These are phyloP conservation scores for Prunus davidiana DNA, from an alignment of 306 rosid genomes.

Conservation along the genomic window DNA sequence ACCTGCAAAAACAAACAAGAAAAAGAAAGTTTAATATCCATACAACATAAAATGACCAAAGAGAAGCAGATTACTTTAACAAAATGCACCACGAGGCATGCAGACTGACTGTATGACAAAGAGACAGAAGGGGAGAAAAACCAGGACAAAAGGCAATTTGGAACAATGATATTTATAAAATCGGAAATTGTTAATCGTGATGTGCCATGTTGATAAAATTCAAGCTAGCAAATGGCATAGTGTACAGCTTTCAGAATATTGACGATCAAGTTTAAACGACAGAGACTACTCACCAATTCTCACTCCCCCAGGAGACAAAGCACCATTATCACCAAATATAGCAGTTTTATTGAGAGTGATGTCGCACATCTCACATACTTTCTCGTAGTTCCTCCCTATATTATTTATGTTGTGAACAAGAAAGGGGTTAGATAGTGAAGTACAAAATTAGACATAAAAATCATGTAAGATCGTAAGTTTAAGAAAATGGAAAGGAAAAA, in stretches of 20 bases:
- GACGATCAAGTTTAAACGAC: background rate
- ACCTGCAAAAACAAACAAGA: slow-evolving; percentile 38
- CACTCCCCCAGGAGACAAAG: slow-evolving; percentile 69
- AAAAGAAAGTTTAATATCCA: background rate
- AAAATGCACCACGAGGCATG: background rate
- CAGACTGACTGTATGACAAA: background rate
- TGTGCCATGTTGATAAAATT: background rate
- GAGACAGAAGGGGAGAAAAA: background rate
- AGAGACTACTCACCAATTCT: slow-evolving; percentile 64
- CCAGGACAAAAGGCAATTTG: background rate
- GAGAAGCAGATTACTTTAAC: background rate
- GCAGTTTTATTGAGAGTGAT: slow-evolving; percentile 74
- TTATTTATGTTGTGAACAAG: background rate
- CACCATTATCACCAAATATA: slow-evolving; percentile 63
- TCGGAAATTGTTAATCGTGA: background rate
- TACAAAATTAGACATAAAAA: background rate
- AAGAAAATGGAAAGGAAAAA: background rate
- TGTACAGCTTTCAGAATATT: background rate
- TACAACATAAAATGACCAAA: background rate
- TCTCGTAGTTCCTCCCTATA: slow-evolving; percentile 74
- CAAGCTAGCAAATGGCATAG: background rate
- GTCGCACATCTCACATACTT: slow-evolving; percentile 77
- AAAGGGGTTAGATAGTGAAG: background rate
- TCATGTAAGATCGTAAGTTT: no score
- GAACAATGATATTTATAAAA: background rate